phyloP scores from a whole-genome alignment of 2,329 filamentous ascomycete genomes.

The Aspergillus intermedius region DNA sequence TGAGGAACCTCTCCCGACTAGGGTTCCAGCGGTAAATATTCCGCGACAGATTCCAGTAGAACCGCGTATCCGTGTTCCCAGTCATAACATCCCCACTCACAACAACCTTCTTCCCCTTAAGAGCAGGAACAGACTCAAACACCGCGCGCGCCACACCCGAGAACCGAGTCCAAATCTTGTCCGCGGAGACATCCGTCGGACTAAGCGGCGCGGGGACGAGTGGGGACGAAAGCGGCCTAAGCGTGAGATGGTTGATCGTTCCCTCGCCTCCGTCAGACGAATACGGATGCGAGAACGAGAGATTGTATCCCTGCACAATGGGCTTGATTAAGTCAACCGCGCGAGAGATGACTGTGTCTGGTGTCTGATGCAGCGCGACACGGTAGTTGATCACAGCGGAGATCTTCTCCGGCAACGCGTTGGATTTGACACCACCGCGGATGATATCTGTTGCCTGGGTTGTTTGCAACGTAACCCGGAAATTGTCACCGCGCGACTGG shows the following conservation, averaged over 20 bases:
- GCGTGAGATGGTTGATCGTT: constrained; percentile 20
- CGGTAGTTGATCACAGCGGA: constrained; percentile 51
- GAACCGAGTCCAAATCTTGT: constrained; percentile 31
- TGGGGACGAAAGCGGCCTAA: constrained; percentile 24
- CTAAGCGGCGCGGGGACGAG: constrained; percentile 28
- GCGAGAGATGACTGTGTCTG: constrained; percentile 41
- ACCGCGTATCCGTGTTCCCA: constrained; percentile 49
- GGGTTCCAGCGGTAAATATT: constrained; percentile 50
- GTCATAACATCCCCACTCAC: constrained; percentile 45
- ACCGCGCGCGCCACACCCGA: constrained; percentile 35
- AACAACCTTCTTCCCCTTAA: constrained; percentile 31
- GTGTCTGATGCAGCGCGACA: constrained; percentile 49
- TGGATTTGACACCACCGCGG: constrained; percentile 51
- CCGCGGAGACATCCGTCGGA: constrained; percentile 25
- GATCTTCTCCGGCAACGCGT: constrained; percentile 52
- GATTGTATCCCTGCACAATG: constrained; percentile 44
- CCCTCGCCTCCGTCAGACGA: constrained; percentile 8
- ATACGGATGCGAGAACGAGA: constrained; percentile 44
- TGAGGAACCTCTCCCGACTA: constrained; percentile 37
- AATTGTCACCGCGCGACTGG: constrained; percentile 32
- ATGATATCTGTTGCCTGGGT: constrained; percentile 53
- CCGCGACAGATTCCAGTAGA: constrained; percentile 48
- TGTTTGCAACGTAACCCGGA: constrained; percentile 52
- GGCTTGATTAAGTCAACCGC: constrained; percentile 42
- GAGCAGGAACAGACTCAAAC: constrained; percentile 29